A percentile compares a stretch with the other conserved stretches of the same genome.
phyloP scores from a whole-genome alignment of 2,329 filamentous ascomycete species.

The Aspergillus persii region DNA sequence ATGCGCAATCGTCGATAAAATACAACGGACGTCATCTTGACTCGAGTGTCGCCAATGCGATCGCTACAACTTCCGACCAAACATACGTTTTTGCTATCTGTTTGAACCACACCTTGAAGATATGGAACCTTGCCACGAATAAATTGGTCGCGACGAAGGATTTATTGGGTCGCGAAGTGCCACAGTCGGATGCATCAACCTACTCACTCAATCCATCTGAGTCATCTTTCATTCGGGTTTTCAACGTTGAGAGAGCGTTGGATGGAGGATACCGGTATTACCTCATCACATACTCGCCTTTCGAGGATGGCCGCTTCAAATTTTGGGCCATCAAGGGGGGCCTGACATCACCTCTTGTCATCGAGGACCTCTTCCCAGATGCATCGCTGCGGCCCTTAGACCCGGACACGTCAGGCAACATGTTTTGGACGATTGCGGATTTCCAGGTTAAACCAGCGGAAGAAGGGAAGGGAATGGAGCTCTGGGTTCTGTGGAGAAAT shows the following conservation, averaged over 20 bases:
- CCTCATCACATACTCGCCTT: constrained; percentile 82
- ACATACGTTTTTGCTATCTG: constrained; percentile 71
- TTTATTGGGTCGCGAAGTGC: constrained; percentile 65
- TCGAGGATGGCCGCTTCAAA: constrained; percentile 87
- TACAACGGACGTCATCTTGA: constrained; percentile 44
- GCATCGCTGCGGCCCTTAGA: constrained; percentile 63
- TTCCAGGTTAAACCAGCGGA: constrained; percentile 61
- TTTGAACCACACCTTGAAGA: constrained; percentile 81
- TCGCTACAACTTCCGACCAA: constrained; percentile 46
- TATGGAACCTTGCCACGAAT: constrained; percentile 85
- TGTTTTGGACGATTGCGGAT: constrained; percentile 77
- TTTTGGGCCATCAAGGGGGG: constrained; percentile 76
- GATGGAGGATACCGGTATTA: constrained; percentile 53
- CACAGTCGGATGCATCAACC: constrained; percentile 67
- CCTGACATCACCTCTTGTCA: constrained; percentile 56
- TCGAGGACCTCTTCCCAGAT: constrained; percentile 70
- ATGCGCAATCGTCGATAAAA: constrained; percentile 42
- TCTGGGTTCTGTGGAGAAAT: constrained; percentile 84
- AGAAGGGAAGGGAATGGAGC: constrained; percentile 55
- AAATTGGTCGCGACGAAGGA: constrained; percentile 75
- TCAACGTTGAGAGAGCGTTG: constrained; percentile 54
- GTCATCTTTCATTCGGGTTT: constrained; percentile 70
- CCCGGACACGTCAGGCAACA: constrained; percentile 62
- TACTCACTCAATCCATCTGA: constrained; percentile 79
- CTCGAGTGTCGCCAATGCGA: constrained; percentile 43